These are phyloP conservation scores for Mycena floridula DNA, from an alignment of 768 basidiomycete genomes.

Conservation along the genomic window DNA sequence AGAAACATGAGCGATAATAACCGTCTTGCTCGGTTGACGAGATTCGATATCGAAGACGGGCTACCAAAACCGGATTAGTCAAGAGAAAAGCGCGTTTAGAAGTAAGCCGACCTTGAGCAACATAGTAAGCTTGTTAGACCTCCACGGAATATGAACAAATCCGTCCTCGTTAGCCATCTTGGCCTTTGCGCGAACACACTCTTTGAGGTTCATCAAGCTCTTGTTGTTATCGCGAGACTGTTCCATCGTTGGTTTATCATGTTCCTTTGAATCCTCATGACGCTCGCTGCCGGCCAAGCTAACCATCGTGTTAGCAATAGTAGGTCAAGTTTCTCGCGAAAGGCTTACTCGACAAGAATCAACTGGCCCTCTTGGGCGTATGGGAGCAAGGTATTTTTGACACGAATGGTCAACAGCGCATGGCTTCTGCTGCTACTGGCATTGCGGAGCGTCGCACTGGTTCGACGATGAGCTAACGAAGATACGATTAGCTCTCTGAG, in stretches of 20 bases:
- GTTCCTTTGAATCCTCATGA: constrained; percentile 28
- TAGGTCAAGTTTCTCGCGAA: no score
- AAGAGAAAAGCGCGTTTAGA: background rate
- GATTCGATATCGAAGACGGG: constrained; percentile 29
- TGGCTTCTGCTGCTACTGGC: constrained; percentile 26
- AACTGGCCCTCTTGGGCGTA: constrained; percentile 28
- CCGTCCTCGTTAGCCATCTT: constrained; percentile 27
- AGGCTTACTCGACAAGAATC: constrained; percentile 27
- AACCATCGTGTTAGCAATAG: background rate
- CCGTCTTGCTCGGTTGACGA: constrained; percentile 20
- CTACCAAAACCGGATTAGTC: constrained; percentile 11
- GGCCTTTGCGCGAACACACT: constrained; percentile 31
- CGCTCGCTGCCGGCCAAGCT: constrained; percentile 31
- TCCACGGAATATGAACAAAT: constrained; percentile 30
- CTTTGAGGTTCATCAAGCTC: constrained; percentile 28
- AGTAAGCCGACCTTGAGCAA: constrained; percentile 21
- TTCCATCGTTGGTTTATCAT: constrained; percentile 27
- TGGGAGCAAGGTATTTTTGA: constrained; percentile 26
- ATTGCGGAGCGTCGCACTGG: constrained; percentile 22
- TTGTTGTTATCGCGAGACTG: constrained; percentile 30
- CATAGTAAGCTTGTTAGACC: constrained; percentile 28
- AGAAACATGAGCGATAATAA: constrained; percentile 30
- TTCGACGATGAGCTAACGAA: constrained; percentile 21
- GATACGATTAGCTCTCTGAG: constrained; percentile 24
- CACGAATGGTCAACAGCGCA: constrained; percentile 24